Base-by-base conservation (phyloP, 352 stramenopile genomes). In the Pseudoperonospora humuli region DNA sequence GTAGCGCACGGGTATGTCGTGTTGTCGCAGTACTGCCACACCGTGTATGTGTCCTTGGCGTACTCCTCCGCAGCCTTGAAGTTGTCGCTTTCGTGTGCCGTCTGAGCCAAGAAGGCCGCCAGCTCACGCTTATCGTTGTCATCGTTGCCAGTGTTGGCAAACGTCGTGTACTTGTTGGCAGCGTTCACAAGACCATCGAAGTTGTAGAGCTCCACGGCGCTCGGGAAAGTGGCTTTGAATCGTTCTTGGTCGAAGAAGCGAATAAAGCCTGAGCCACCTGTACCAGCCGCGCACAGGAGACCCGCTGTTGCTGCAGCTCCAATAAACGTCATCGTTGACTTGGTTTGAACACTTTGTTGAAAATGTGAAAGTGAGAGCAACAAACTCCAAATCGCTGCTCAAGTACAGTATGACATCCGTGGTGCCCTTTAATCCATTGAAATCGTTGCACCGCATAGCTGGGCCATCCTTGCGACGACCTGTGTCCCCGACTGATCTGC, bases 1-100 rank as follows among this genome's bases (percentile, higher is more conserved):
- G 53, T 21, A 14, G 47, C 50, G 24, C 67, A 78, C 10, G 61
- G 29, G 31, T 55, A 56, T 2, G 47, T 57, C 8, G 44, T 65
- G 38, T 58, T 54, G 44, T 79, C 61, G 27, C 67, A 79, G 51
- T 75, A 75, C 46, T 73, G 58, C 35, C 43, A 58, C 33, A 65
- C 57, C 2, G 45, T 59, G 50, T 69, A 75, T 11, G 52, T 64
- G 15, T 65, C 38, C 18, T 39, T 31, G 1, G 59, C 63, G 29
- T 75, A 70, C 35, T 79, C 68, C 31, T 79, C 51, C 0, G 54
- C 39, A 1, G 63, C 67, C 33, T 62, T 65, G 26, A 75, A 69
- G 46, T 63, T 57, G 46, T 72, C 68, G 19, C 57, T 69, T 28
- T 74, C 64, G 34, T 75, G 55, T 6, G 64, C 36, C 1, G 57